These are phyloP conservation scores for Yarrowia porcina DNA, from an alignment of 805 yeast genomes.

Conservation along the genomic window DNA sequence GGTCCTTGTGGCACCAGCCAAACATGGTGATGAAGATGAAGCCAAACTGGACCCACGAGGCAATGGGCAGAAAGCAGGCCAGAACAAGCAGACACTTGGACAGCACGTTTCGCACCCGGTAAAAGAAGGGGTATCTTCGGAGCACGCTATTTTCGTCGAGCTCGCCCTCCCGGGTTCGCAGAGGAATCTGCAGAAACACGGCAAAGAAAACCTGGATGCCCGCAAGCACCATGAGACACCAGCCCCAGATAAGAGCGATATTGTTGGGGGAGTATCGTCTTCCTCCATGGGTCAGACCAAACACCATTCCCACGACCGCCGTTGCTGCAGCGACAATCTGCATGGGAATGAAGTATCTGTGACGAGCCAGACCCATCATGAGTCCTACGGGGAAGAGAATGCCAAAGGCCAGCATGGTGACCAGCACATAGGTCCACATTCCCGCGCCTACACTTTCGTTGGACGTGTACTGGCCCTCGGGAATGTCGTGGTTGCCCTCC, in stretches of 20 bases:
- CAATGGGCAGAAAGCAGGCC: constrained; percentile 41
- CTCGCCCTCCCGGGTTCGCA: constrained; percentile 10
- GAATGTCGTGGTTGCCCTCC: constrained; percentile 23
- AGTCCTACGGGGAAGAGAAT: constrained; percentile 43
- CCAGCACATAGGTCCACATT: constrained; percentile 38
- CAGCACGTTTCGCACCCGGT: constrained; percentile 36
- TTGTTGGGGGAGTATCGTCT: constrained; percentile 39
- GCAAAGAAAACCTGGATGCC: constrained; percentile 39
- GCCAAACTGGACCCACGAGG: constrained; percentile 76
- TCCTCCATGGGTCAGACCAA: constrained; percentile 43
- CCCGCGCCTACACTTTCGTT: constrained; percentile 25
- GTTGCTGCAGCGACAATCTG: constrained; percentile 39
- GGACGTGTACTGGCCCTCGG: constrained; percentile 21
- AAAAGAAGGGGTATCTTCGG: constrained; percentile 38
- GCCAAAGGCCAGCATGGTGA: constrained; percentile 41
- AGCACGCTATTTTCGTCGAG: constrained; percentile 37
- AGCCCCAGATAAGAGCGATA: constrained; percentile 40
- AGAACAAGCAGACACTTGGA: constrained; percentile 32
- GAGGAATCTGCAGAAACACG: constrained; percentile 33
- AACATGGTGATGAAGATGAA: constrained; percentile 79
- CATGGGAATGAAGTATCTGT: constrained; percentile 40
- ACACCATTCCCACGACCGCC: constrained; percentile 41
- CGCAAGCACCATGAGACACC: constrained; percentile 37
- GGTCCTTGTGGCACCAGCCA: constrained; percentile 75
- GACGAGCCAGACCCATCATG: constrained; percentile 41